Evolutionary conservation across 768 basidiomycete genomes (phyloP).

Genomic region (Russula ochroleuca): DNA sequence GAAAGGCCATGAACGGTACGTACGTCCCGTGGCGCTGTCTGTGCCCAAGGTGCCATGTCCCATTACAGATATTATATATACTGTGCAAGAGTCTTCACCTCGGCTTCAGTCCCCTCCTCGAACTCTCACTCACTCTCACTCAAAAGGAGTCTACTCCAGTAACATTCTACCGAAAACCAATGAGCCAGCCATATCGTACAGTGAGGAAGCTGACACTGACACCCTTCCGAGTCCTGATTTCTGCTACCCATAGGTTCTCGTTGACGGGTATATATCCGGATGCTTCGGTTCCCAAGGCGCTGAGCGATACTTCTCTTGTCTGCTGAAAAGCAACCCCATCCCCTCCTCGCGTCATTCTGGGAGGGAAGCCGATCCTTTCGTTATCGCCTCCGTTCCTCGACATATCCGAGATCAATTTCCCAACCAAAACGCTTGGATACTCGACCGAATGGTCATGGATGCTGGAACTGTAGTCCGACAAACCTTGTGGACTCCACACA

Average conservation of each 20-base stretch:
- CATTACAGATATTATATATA: not conserved
- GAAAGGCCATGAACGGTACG: not conserved
- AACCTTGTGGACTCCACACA: conserved; percentile 8
- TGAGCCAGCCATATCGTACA: not conserved
- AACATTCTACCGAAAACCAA: not conserved
- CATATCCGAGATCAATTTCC: not conserved
- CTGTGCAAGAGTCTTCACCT: not conserved
- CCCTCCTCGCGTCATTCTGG: not conserved
- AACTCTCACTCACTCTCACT: not conserved
- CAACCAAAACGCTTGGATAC: not conserved
- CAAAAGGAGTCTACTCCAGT: not conserved
- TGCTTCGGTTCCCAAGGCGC: not conserved
- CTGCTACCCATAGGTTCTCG: not conserved
- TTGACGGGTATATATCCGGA: conserved; percentile 15
- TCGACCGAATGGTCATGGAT: not conserved
- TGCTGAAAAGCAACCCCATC: not conserved
- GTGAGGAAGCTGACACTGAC: not conserved
- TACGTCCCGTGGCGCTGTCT: not conserved
- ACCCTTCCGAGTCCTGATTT: not conserved
- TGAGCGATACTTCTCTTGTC: not conserved
- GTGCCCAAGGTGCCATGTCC: conserved; percentile 11
- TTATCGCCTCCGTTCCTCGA: not conserved
- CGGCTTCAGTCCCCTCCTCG: not conserved
- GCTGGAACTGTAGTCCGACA: conserved; percentile 18
- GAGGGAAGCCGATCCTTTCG: not conserved